Conservation (phyloP, 768 basidiomycete genomes). For the Tephrocybe sp. region DNA sequence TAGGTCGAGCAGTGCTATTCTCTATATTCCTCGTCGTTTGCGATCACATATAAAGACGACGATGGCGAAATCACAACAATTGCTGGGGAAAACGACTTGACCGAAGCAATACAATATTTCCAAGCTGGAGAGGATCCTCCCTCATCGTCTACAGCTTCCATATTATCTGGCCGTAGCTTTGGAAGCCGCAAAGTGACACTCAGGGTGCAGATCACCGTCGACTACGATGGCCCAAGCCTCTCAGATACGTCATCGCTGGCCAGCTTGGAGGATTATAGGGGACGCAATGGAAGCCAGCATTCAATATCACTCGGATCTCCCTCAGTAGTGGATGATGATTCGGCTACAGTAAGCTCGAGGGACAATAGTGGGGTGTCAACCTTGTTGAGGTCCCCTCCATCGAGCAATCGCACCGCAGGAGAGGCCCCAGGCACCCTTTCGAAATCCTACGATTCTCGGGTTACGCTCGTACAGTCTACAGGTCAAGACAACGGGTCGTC, state of each 20-base stretch:
- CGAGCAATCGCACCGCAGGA: constrained; percentile 6
- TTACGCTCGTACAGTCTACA: constrained; percentile 9
- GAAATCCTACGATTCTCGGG: constrained; percentile 6
- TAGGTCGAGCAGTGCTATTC: constrained; percentile 87
- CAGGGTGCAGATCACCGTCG: constrained; percentile 72
- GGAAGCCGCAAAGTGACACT: constrained; percentile 72
- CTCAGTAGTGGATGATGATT: constrained; percentile 63
- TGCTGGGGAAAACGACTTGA: constrained; percentile 66
- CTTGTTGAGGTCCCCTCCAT: not conserved
- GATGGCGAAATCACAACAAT: constrained; percentile 77
- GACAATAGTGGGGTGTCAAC: constrained; percentile 42
- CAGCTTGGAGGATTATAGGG: constrained; percentile 71
- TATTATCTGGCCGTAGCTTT: constrained; percentile 68
- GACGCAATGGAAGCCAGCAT: constrained; percentile 55
- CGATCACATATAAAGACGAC: constrained; percentile 83
- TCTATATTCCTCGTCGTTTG: constrained; percentile 65
- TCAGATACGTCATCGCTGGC: constrained; percentile 84
- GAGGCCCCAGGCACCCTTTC: constrained; percentile 3
- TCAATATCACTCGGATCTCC: constrained; percentile 49
- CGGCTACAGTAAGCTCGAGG: constrained; percentile 72
- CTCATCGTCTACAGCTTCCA: constrained; percentile 69
- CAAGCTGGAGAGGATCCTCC: constrained; percentile 76
- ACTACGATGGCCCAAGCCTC: constrained; percentile 88
- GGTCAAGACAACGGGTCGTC: not conserved
- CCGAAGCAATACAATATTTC: constrained; percentile 88